Evolutionary conservation across 1,139 yeast species (phyloP).

Genomic region (Diutina siamensis): DNA sequence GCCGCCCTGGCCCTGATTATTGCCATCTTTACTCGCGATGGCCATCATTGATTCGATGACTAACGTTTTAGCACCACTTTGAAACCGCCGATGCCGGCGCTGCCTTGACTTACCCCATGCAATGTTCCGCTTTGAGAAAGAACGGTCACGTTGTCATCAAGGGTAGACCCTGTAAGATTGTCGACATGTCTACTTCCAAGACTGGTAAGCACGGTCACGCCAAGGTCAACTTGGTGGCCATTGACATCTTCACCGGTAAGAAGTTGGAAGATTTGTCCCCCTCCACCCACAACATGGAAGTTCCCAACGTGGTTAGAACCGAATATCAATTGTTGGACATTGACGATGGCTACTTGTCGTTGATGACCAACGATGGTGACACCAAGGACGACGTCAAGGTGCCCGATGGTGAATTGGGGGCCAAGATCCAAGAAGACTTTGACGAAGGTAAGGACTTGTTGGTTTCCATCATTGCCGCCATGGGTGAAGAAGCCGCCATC

Average conservation of each 20-base stretch:
- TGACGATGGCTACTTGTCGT: slow-evolving; percentile 94
- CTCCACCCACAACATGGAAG: slow-evolving; percentile 99
- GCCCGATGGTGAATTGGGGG: slow-evolving; percentile 98
- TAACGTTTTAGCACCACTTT: slow-evolving; percentile 65
- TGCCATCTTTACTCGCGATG: neutral
- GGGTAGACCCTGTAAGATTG: slow-evolving; percentile 99
- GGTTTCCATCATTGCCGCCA: slow-evolving; percentile 92
- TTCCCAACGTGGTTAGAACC: slow-evolving; percentile 91
- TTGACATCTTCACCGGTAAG: slow-evolving; percentile 98
- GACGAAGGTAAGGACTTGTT: slow-evolving; percentile 97
- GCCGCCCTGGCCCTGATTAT: no score
- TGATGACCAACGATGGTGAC: slow-evolving; percentile 95
- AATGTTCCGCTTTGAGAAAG: slow-evolving; percentile 99
- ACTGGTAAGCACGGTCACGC: slow-evolving; percentile 99
- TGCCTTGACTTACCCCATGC: slow-evolving; percentile 97
- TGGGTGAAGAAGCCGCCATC: slow-evolving; percentile 99
- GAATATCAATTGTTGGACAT: slow-evolving; percentile 97
- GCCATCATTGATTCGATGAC: slow-evolving; percentile 13
- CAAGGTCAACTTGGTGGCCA: slow-evolving; percentile 98
- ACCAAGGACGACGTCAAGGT: slow-evolving; percentile 98
- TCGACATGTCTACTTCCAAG: slow-evolving; percentile 99
- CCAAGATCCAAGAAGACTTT: slow-evolving; percentile 78
- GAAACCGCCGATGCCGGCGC: slow-evolving; percentile 99
- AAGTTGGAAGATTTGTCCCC: slow-evolving; percentile 99
- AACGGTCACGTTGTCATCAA: slow-evolving; percentile 98